Evolutionary conservation across 495 filamentous ascomycete genomes (phyloP), one percentile per base, ranked within the genome.

Genomic region (Penicillium egyptiacum): DNA sequence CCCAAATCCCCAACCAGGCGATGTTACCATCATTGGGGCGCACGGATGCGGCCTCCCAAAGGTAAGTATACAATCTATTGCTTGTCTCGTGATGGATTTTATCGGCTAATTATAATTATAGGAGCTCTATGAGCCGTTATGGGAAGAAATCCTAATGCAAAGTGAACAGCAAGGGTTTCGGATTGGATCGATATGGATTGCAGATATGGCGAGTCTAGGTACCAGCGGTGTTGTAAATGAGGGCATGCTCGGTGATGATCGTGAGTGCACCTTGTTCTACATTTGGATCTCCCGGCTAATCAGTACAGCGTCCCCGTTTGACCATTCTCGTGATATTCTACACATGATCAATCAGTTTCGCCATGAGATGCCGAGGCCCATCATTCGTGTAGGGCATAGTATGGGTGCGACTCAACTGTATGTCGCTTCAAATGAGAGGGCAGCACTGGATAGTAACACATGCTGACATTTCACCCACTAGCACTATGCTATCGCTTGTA

Each of bases 361-460:
- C 19, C 63, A 72, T 3, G 62, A 85, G 47, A 91, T 95, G 83
- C 82, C 86, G 4, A 83, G 86, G 5, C 90, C 91, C 1, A 66
- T 94, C 9, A 71, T 93, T 51, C 90, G 89, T 17, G 66, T 96
- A 1, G 91, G 84, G 16, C 91, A 96, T 73, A 90, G 86, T 63
- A 88, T 89, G 79, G 91, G 91, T 60, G 87, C 77, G 50, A 78
- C 79, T 56, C 78, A 84, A 48, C 75, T 91, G 59, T 73, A 33
- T 17, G 68, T 12, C 10, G 8, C 30, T 31, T 31, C 8, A 54
- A 26, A 3, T 10, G 11, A 39, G 0, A 11, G 22, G 30, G 19
- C 25, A 19, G 17, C n/a, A n/a, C n/a, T n/a, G n/a, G n/a, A n/a
- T n/a, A 7, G n/a, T 11, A 20, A 5, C 5, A 22, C 16, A 46